Evolutionary conservation across 2,329 filamentous ascomycete species (phyloP).

Genomic region (Cladorrhinum sp.): DNA sequence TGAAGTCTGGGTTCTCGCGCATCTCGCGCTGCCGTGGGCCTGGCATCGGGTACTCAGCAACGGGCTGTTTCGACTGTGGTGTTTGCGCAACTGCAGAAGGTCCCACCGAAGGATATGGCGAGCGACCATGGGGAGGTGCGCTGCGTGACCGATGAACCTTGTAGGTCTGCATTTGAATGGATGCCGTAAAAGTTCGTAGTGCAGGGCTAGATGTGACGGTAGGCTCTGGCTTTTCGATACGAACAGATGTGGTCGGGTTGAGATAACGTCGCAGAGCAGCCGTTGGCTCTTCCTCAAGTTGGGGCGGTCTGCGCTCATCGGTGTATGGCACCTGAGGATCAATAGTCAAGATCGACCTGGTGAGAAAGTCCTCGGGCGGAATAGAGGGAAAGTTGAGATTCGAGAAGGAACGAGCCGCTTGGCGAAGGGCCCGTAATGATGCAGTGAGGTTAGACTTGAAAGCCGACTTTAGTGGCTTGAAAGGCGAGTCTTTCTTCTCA

Average conservation of each 20-base stretch:
- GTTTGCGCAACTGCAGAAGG: conserved; percentile 31
- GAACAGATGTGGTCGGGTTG: conserved; percentile 57
- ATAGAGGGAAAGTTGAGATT: conserved; percentile 61
- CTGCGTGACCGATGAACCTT: conserved; percentile 53
- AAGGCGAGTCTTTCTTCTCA: conserved; percentile 34
- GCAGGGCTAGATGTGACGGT: conserved; percentile 28
- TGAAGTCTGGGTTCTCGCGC: conserved; percentile 68
- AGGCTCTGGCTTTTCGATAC: conserved; percentile 38
- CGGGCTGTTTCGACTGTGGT: conserved; percentile 28
- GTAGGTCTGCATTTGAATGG: conserved; percentile 72
- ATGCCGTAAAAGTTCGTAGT: conserved; percentile 53
- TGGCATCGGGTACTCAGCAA: conserved; percentile 35
- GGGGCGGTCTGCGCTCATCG: conserved; percentile 63
- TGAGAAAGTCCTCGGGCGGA: conserved; percentile 64
- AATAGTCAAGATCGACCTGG: conserved; percentile 64
- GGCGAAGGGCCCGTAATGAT: conserved; percentile 61
- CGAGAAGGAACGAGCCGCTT: conserved; percentile 62
- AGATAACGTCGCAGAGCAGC: conserved; percentile 65
- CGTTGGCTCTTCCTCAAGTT: conserved; percentile 61
- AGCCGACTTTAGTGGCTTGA: conserved; percentile 52
- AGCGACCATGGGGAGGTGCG: conserved; percentile 31
- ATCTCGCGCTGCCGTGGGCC: conserved; percentile 62
- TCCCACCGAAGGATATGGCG: conserved; percentile 29
- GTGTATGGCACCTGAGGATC: conserved; percentile 65
- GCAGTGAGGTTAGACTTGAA: conserved; percentile 70